phyloP scores from a whole-genome alignment of 1,284 basidiomycete species.

The Fomitopsis betulina region DNA sequence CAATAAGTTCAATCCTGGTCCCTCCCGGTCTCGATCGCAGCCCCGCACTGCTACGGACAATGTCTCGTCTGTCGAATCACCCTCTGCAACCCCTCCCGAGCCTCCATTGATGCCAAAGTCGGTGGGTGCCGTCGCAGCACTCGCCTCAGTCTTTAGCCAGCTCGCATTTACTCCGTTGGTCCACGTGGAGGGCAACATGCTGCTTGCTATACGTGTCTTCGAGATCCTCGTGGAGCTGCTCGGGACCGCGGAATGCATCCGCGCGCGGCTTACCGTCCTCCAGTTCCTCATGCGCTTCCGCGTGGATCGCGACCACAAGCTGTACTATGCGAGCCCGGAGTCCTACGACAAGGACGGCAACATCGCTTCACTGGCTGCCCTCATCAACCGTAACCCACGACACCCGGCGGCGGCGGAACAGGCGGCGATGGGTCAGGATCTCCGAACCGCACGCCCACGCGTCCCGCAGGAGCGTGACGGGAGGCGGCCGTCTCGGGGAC shows the following conservation, averaged over 20 bases:
- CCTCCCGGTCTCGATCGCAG: constrained; percentile 51
- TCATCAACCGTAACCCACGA: constrained; percentile 45
- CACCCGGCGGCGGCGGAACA: constrained; percentile 15
- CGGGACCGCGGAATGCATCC: constrained; percentile 45
- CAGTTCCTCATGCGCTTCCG: constrained; percentile 90
- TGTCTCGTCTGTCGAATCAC: constrained; percentile 21
- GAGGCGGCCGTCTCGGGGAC: constrained; percentile 54
- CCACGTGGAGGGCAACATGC: constrained; percentile 38
- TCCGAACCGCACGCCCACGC: constrained; percentile 45
- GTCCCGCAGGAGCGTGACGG: constrained; percentile 50
- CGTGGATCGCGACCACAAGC: constrained; percentile 86
- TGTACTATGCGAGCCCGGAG: constrained; percentile 61
- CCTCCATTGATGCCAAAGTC: constrained; percentile 34
- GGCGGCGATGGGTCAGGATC: constrained; percentile 27
- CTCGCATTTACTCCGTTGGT: constrained; percentile 64
- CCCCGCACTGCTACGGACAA: constrained; percentile 26
- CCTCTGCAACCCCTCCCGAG: constrained; percentile 21
- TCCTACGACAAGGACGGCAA: constrained; percentile 51
- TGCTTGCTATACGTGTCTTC: constrained; percentile 51
- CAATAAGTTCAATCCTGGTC: constrained; percentile 51
- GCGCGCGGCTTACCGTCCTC: constrained; percentile 70
- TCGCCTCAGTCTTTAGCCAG: constrained; percentile 66
- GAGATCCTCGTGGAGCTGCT: constrained; percentile 41
- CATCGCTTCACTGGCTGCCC: constrained; percentile 44
- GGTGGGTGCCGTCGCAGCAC: constrained; percentile 57